phyloP scores from a whole-genome alignment of 1,284 basidiomycete species.

The Austroboletus olivaceoglutinosus region DNA sequence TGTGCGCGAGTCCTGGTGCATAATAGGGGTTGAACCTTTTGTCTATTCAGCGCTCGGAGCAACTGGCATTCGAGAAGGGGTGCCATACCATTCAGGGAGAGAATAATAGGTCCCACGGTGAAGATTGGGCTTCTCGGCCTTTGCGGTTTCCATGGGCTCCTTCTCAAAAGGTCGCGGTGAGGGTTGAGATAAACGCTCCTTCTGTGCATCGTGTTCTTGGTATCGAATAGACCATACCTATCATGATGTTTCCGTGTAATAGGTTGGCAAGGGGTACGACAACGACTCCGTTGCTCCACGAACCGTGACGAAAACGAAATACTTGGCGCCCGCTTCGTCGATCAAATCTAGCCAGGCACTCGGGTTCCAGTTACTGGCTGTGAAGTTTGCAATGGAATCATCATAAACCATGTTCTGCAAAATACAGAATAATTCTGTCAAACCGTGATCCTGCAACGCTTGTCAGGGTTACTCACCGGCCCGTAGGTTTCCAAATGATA shows the following conservation, averaged over 20 bases:
- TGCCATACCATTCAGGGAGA: slow-evolving; percentile 48
- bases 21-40: slow-evolving; percentile 54
- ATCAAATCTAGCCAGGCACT: slow-evolving; percentile 55
- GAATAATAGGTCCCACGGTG: slow-evolving; percentile 54
- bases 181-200: slow-evolving; percentile 50
- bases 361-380: slow-evolving; percentile 50
- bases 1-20: slow-evolving; percentile 46
- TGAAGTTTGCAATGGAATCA: slow-evolving; percentile 56
- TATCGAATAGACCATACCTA: slow-evolving; percentile 54
- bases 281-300: slow-evolving; percentile 5
- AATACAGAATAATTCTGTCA: background rate
- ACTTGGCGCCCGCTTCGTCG: slow-evolving; percentile 55
- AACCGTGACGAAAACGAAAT: slow-evolving; percentile 59
- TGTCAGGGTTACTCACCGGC: slow-evolving; percentile 29
- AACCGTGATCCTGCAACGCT: background rate
- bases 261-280: slow-evolving; percentile 2
- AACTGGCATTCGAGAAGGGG: background rate
- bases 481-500: slow-evolving; percentile 54
- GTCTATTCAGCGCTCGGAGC: background rate
- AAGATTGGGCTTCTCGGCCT: slow-evolving; percentile 46
- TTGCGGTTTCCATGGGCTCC: slow-evolving; percentile 53
- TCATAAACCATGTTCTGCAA: slow-evolving; percentile 50
- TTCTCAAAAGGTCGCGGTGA: slow-evolving; percentile 50
- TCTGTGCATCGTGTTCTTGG: slow-evolving; percentile 49
- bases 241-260: slow-evolving; percentile 46